Percentiles rank a stretch among this genome's conserved stretches.
Evolutionary conservation across 331 rosid species (phyloP).

Genomic region (Acacia pycnantha): DNA sequence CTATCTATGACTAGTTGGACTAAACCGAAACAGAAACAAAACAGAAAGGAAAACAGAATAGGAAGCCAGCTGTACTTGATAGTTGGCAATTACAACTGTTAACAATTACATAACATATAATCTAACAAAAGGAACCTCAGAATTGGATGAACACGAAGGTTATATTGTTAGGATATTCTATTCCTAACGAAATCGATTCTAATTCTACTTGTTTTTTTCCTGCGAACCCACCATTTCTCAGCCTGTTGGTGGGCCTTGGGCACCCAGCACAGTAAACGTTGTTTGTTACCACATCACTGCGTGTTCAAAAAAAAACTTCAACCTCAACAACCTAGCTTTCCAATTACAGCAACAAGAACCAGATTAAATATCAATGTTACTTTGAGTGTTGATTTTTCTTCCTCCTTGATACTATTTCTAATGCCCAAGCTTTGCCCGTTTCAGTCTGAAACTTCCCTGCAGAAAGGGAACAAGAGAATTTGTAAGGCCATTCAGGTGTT

Average conservation of each 20-base stretch:
- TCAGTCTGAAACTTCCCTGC: slow-evolving; percentile 92
- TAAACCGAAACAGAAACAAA: too few species aligned
- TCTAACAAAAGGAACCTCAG: slow-evolving; percentile 5
- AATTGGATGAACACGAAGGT: background rate
- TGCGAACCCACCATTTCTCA: slow-evolving; percentile 17
- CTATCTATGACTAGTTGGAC: too few species aligned
- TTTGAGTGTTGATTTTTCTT: slow-evolving; percentile 18
- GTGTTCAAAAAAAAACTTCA: background rate
- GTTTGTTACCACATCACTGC: background rate
- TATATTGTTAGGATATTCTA: slow-evolving; percentile 8
- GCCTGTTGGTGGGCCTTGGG: background rate
- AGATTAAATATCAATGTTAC: background rate
- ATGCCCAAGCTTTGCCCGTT: slow-evolving; percentile 85
- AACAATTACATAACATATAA: too few species aligned
- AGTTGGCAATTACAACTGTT: too few species aligned
- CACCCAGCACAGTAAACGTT: background rate
- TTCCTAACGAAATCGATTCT: background rate
- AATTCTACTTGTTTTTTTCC: slow-evolving; percentile 9
- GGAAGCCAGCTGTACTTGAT: too few species aligned
- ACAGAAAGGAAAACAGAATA: too few species aligned
- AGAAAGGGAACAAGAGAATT: background rate
- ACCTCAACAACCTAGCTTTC: background rate
- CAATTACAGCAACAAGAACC: background rate
- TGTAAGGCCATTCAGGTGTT: background rate
- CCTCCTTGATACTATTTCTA: slow-evolving; percentile 73